These are phyloP conservation scores for Fusarium acutatum DNA, from an alignment of 2,329 filamentous ascomycete genomes.

Conservation along the genomic window DNA sequence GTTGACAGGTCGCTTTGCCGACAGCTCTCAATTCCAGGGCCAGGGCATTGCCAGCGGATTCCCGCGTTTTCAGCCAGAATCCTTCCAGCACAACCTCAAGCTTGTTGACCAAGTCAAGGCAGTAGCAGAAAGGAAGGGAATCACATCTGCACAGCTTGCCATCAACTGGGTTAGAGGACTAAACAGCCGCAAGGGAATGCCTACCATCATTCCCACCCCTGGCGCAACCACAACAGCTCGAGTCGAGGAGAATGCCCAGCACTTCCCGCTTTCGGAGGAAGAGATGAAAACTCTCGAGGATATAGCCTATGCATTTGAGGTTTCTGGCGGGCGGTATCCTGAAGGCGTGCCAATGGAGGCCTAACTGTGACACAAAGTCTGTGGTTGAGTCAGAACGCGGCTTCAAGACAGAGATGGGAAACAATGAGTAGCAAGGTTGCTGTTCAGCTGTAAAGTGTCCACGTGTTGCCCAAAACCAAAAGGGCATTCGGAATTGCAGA, in stretches of 20 bases:
- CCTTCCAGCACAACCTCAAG: conserved; percentile 70
- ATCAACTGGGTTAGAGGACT: conserved; percentile 69
- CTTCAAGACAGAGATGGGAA: not conserved
- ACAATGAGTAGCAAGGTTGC: conserved; percentile 1
- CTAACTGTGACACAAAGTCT: conserved; percentile 32
- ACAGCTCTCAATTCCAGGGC: conserved; percentile 35
- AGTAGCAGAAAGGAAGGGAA: conserved; percentile 67
- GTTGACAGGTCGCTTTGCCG: conserved; percentile 42
- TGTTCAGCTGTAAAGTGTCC: conserved; percentile 45
- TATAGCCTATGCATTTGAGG: conserved; percentile 58
- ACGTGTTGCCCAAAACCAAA: conserved; percentile 40
- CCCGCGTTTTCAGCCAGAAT: conserved; percentile 70
- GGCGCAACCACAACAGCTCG: conserved; percentile 66
- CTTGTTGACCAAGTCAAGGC: conserved; percentile 66
- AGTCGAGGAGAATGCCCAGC: conserved; percentile 67
- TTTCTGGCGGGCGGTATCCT: conserved; percentile 60
- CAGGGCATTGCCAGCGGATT: conserved; percentile 38
- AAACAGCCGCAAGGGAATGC: conserved; percentile 60
- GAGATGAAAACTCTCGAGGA: conserved; percentile 61
- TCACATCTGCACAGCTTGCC: conserved; percentile 71
- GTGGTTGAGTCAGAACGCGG: conserved; percentile 15
- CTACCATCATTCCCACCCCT: conserved; percentile 71
- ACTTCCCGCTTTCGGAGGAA: conserved; percentile 57
- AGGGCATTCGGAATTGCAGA: conserved; percentile 59
- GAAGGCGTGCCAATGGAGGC: conserved; percentile 48